These are phyloP conservation scores for Discostella pseudostelligera DNA, from an alignment of 108 stramenopile genomes.

Conservation along the genomic window DNA sequence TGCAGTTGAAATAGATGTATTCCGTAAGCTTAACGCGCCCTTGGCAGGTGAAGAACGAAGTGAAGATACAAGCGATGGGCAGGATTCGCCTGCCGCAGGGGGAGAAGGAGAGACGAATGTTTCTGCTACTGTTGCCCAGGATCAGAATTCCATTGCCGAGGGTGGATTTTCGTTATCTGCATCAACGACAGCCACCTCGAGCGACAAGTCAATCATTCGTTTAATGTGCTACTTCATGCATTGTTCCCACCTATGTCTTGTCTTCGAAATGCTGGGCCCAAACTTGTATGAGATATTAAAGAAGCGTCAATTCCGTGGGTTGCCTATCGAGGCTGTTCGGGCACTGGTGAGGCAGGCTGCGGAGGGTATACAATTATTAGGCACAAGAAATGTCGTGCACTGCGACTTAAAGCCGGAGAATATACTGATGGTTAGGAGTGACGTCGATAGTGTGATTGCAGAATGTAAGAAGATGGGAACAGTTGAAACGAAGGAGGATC, in stretches of 20 bases:
- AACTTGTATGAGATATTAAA: slow-evolving; percentile 95
- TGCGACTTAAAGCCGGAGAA: slow-evolving; percentile 99
- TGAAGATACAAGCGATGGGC: slow-evolving; percentile 20
- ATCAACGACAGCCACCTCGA: slow-evolving; percentile 7
- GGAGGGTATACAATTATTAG: slow-evolving; percentile 61
- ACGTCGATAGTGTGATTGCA: slow-evolving; percentile 45
- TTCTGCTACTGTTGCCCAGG: background rate
- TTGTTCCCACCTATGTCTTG: slow-evolving; percentile 90
- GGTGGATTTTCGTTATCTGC: slow-evolving; percentile 5
- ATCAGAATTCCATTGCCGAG: background rate
- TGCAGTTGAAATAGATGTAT: slow-evolving; percentile 90
- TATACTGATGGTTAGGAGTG: slow-evolving; percentile 79
- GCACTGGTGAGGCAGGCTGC: slow-evolving; percentile 74
- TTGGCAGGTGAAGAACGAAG: slow-evolving; percentile 9
- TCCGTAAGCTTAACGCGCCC: slow-evolving; percentile 49
- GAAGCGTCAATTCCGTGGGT: slow-evolving; percentile 90
- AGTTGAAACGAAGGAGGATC: background rate
- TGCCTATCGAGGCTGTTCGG: slow-evolving; percentile 79
- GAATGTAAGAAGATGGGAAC: slow-evolving; percentile 29
- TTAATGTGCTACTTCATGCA: slow-evolving; percentile 88
- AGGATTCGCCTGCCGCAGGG: slow-evolving; percentile 12
- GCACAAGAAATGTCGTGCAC: slow-evolving; percentile 85
- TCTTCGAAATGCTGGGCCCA: slow-evolving; percentile 90
- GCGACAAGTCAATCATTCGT: slow-evolving; percentile 59
- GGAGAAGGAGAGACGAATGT: background rate